Base-by-base conservation (phyloP, 2,329 filamentous ascomycete species). In the Colletotrichum australisinense region DNA sequence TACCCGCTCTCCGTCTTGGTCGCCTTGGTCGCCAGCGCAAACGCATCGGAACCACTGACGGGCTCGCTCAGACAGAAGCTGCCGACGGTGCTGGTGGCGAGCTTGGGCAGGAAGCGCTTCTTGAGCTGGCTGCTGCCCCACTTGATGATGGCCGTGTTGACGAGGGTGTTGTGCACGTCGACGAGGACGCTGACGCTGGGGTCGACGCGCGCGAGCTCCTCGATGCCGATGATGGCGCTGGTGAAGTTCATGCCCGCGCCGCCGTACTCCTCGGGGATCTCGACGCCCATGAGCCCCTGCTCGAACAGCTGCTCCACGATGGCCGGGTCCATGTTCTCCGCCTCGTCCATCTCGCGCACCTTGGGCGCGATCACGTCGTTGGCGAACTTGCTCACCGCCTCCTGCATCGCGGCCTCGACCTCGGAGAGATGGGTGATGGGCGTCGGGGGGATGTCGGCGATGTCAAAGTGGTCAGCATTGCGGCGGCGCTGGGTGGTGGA, bases 241-340 rank as follows among this genome's bases (percentile, higher is more conserved):
- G 97, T 98, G 85, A 99, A 99, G 89, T 98, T 98, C 97, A 99
- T 98, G 78, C 95, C 97, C 0, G 96, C 94, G 74, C 97, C 97
- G 74, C 97, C 97, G 81, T 93, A 99, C 84, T 98, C 95, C 84
- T 99, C 97, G 19, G 97, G 96, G 71, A 99, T 98, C 86, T 99
- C 97, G 76, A 99, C 90, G 75, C 95, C 93, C 97, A 99, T 99
- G 63, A 99, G 87, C 0, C 97, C 97, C 82, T 98, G 95, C 87
- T 99, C 97, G 79, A 99, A 99, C 65, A 98, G 90, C 84, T 97
- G 94, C 86, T 98, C 95, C 6, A 99, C 93, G 8, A 99, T 84
- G 1, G 89, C 82, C 0, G 94, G 92, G 82, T 98, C 97, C 97
- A 99, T 98, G 71, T 89, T 84, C 88, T 99, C 97, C 35, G 93